Base-by-base conservation (phyloP, 1,284 basidiomycete species). In the Austroboletus rostrupii region DNA sequence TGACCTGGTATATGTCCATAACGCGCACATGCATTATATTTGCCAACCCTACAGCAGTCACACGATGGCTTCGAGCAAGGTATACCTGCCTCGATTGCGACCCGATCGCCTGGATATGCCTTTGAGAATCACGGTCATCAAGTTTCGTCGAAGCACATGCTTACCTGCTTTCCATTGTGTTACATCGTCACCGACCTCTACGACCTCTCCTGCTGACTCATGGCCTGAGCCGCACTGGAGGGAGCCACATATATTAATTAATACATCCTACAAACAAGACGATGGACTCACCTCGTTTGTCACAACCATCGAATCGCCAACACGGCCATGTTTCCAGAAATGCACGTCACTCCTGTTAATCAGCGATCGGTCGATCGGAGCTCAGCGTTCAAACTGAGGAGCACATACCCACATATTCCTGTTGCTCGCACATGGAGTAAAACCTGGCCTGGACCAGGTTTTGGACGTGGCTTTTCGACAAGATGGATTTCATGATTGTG, bases 241-340 rank as follows among this genome's bases (percentile, higher is more conserved):
- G 1, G 52, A 17, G 33, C 49, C 45, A 26, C 37, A 37, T 26
- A 1, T 17, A 10, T 37, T 37, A 38, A 9, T 20, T 11, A 10
- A 20, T 37, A n/a, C 36, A 28, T 39, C 28, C n/a, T n/a, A 19
- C 14, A 10, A 19, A 39, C 20, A 19, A 20, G 12, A 20, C 14
- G 20, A 40, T 21, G 9, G 23, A 48, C 41, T 49, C 53, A 79
- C 79, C 67, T 82, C 80, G 52, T 83, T 81, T 23, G 75, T 78
- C 31, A 84, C 82, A 26, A 83, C 69, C 82, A 85, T 85, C 1
- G 80, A 79, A 56, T 81, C 79, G 17, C 81, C 81, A 47, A 85
- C 75, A 29, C 77, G 68, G 4, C 81, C 81, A 62, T 84, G 80
- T 55, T 81, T 73, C 81, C 81, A 83, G 61, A 83, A 84, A 60